phyloP scores from a whole-genome alignment of 768 basidiomycete species.

The Kwoniella heveanensis region DNA sequence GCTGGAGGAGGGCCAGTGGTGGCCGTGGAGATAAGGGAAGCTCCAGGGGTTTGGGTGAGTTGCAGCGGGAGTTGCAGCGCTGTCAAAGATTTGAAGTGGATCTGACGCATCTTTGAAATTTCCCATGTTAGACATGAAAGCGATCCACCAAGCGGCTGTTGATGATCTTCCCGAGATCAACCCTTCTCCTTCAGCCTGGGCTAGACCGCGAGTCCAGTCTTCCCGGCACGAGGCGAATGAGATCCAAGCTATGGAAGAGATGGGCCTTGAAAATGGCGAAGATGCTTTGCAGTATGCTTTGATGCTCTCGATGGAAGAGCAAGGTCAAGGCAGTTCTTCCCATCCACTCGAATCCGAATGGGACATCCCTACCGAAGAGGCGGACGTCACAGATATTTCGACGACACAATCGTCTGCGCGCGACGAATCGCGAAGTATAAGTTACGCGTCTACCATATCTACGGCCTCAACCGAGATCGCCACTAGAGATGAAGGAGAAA shows the following conservation, averaged over 20 bases:
- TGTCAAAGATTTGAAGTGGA: too few species aligned
- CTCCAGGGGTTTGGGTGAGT: constrained; percentile 25
- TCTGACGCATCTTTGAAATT: too few species aligned
- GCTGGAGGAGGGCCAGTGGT: constrained; percentile 27
- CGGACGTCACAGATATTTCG: constrained; percentile 1
- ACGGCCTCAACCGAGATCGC: neutral
- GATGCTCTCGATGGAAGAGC: constrained; percentile 50
- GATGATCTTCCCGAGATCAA: constrained; percentile 36
- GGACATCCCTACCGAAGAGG: neutral
- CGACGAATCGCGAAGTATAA: neutral
- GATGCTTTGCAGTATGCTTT: constrained; percentile 53
- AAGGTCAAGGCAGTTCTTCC: neutral
- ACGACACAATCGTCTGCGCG: neutral
- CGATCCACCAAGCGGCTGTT: constrained; percentile 37
- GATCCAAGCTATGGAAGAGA: constrained; percentile 39
- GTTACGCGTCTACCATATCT: neutral
- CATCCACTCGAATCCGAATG: neutral
- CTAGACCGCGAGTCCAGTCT: constrained; percentile 5
- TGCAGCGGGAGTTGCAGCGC: too few species aligned
- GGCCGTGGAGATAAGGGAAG: constrained; percentile 31
- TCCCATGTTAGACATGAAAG: constrained; percentile 36
- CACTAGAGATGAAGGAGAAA: neutral
- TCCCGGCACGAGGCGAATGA: constrained; percentile 29
- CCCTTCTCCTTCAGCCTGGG: constrained; percentile 3
- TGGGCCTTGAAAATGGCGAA: constrained; percentile 49